Base-by-base conservation (phyloP, 1,139 yeast genomes). In the Nakaseomyces nivariensis region DNA sequence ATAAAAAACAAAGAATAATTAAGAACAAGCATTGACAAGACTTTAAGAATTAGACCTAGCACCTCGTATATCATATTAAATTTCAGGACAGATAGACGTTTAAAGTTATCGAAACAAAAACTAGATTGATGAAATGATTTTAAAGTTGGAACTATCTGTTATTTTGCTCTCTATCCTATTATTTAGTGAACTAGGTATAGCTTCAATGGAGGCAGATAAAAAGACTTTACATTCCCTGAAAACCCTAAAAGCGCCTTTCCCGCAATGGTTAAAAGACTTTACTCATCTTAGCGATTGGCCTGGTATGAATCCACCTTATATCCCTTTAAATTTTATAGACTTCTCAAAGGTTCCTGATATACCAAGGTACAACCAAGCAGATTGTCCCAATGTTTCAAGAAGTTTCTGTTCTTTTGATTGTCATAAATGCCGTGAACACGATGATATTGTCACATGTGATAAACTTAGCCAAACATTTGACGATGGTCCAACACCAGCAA, bases 401-500 rank as follows among this genome's bases (percentile, higher is more conserved):
- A 68, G 69, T 11, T 72, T 76, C 29, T 89, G 97, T 63, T 84
- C 96, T 0, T 89, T 87, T 70, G 97, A 89, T 64, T 89, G 97
- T 65, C 77, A 74, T 65, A 78, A 83, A 57, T 89, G 97, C 67
- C 79, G 82, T 17, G 77, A 82, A n/a, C 74, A 71, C 43, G 95
- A 85, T 65, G 97, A 89, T 61, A 79, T 85, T 5, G 77, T 73
- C 59, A 78, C 92, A 1, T 89, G 97, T 64, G 78, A 84, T 1
- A 71, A 70, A 52, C 68, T 90, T 45, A 80, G 90, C 0, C 97
- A 90, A 67, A 84, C 96, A 0, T 90, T 90, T 68, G 98, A 90
- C 65, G 97, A 92, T 66, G 97, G 98, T 0, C 98, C 98, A 1
- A 78, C 92, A 0, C 79, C 79, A 0, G 75, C 79, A 25, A 89